These are phyloP conservation scores for Grammothele lineata DNA, from an alignment of 768 basidiomycete genomes.

Conservation along the genomic window DNA sequence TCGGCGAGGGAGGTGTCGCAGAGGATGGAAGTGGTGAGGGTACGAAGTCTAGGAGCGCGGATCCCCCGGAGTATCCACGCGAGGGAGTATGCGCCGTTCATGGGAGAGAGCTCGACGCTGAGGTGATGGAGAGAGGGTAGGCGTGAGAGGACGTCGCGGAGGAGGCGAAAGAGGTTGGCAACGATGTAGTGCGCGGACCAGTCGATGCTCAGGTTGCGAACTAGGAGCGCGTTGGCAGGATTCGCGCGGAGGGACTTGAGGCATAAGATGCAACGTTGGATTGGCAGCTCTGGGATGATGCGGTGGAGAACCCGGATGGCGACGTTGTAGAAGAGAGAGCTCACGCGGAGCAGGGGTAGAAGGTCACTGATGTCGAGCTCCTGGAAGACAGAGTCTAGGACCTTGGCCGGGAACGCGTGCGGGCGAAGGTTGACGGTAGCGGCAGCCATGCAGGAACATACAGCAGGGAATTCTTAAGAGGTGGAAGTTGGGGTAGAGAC, in stretches of 20 bases:
- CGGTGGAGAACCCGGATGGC: constrained; percentile 34
- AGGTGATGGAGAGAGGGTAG: constrained; percentile 39
- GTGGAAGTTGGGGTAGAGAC: too few relatives aligned
- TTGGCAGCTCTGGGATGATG: constrained; percentile 30
- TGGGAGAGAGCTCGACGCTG: constrained; percentile 43
- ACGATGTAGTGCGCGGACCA: constrained; percentile 36
- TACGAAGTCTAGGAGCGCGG: constrained; percentile 40
- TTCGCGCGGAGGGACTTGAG: constrained; percentile 38
- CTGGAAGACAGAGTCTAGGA: constrained; percentile 29
- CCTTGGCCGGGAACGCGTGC: constrained; percentile 32
- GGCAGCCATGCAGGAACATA: too few relatives aligned
- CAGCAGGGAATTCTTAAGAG: too few relatives aligned
- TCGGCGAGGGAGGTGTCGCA: constrained; percentile 42
- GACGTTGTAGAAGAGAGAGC: constrained; percentile 24
- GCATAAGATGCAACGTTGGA: constrained; percentile 31
- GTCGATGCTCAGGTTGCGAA: constrained; percentile 45
- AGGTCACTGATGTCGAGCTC: constrained; percentile 27
- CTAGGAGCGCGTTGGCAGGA: constrained; percentile 27
- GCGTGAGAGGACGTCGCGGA: constrained; percentile 38
- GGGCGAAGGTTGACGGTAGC: constrained; percentile 5
- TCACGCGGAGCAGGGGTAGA: constrained; percentile 20
- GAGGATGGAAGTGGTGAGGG: constrained; percentile 53
- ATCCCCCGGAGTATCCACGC: constrained; percentile 47
- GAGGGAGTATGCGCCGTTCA: constrained; percentile 30
- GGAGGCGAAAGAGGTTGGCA: constrained; percentile 44